Evolutionary conservation across 192 early-diverging fungal genomes (phyloP).

Genomic region (Lobosporangium transversale): DNA sequence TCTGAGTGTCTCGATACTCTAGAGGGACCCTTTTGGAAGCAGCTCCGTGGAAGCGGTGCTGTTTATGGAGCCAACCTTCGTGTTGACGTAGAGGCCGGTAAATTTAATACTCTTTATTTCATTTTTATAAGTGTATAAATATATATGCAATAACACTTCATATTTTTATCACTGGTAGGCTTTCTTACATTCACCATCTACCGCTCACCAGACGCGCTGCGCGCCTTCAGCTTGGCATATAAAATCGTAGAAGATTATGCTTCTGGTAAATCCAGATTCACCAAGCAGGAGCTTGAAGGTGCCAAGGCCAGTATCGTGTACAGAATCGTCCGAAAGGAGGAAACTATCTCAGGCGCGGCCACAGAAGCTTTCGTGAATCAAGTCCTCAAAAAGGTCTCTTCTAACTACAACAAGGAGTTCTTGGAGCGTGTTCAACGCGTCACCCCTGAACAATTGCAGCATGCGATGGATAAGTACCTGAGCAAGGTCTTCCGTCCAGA

Average conservation of each 20-base stretch:
- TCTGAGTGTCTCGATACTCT: slow-evolving; percentile 64
- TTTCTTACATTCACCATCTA: slow-evolving; percentile 62
- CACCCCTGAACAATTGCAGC: slow-evolving; percentile 57
- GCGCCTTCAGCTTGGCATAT: slow-evolving; percentile 63
- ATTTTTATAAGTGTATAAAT: not conserved
- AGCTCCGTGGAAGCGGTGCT: slow-evolving; percentile 68
- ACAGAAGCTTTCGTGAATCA: slow-evolving; percentile 61
- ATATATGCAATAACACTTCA: not conserved
- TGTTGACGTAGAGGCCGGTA: slow-evolving; percentile 57
- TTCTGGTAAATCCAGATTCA: slow-evolving; percentile 57
- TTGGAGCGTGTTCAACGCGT: slow-evolving; percentile 60
- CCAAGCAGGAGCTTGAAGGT: slow-evolving; percentile 59
- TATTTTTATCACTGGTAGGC: slow-evolving; percentile 7
- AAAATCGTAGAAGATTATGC: slow-evolving; percentile 61
- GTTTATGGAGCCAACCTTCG: slow-evolving; percentile 62
- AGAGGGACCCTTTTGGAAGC: slow-evolving; percentile 70
- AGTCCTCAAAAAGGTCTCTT: slow-evolving; percentile 59
- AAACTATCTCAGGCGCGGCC: slow-evolving; percentile 51
- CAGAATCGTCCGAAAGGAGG: slow-evolving; percentile 58
- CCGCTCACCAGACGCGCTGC: slow-evolving; percentile 61
- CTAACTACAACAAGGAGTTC: slow-evolving; percentile 61
- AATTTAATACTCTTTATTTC: not conserved
- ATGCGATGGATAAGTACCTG: slow-evolving; percentile 62
- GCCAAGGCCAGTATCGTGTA: slow-evolving; percentile 69
- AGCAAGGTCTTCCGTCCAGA: slow-evolving; percentile 59